phyloP scores from a whole-genome alignment of 2,329 filamentous ascomycete species.

The Botryotinia calthae region DNA sequence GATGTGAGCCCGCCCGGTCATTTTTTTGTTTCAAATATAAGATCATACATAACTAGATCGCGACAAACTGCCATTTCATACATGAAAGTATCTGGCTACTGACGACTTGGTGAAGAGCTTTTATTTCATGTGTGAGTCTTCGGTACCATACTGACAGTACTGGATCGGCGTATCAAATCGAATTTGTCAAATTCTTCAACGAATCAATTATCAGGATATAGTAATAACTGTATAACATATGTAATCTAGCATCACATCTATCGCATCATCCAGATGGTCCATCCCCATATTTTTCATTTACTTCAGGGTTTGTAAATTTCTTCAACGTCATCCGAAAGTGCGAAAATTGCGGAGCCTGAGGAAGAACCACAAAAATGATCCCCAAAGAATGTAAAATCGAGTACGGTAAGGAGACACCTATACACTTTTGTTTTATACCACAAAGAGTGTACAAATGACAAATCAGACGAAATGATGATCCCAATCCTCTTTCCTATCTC shows the following conservation, averaged over 20 bases:
- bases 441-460: background rate
- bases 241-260: background rate
- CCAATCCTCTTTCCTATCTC: background rate
- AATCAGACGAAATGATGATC: background rate
- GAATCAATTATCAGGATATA: too few species aligned
- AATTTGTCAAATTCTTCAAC: too few species aligned
- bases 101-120: background rate
- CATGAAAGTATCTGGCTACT: background rate
- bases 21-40: background rate
- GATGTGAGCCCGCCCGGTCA: too few species aligned
- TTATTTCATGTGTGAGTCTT: background rate
- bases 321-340: background rate
- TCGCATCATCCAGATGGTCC: background rate
- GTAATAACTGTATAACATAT: background rate
- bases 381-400: background rate
- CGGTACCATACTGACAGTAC: background rate
- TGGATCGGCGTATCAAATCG: background rate
- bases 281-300: background rate
- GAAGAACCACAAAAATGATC: too few species aligned
- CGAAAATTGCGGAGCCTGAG: background rate
- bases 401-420: background rate
- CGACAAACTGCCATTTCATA: background rate
- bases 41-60: background rate
- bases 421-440: background rate
- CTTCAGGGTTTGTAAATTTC: background rate